Percentiles rank a stretch among this genome's conserved stretches.
These are phyloP conservation scores for Prunus persica DNA, from an alignment of 306 rosid species.

Conservation along the genomic window Prunus_persica_NCBIv2 NC_034015.1:13230501-13231000, in stretches of 20 bases:
- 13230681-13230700: neutral
- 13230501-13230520: conserved; percentile 46
- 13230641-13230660: neutral
- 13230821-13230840: neutral
- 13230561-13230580: conserved; percentile 51
- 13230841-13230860: too few relatives aligned
- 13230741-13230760: neutral
- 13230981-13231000: too few relatives aligned
- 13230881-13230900: too few relatives aligned
- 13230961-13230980: too few relatives aligned
- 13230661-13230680: neutral
- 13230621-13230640: neutral
- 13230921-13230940: too few relatives aligned
- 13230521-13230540: conserved; percentile 54
- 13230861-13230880: too few relatives aligned
- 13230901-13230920: too few relatives aligned
- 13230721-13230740: conserved; percentile 3
- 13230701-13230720: neutral
- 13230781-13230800: neutral
- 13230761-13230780: neutral
- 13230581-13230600: neutral
- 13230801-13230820: neutral
- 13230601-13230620: neutral
- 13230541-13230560: conserved; percentile 54
- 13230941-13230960: too few relatives aligned